Conservation (phyloP, 495 filamentous ascomycete genomes). For the Neurospora sp. region DNA sequence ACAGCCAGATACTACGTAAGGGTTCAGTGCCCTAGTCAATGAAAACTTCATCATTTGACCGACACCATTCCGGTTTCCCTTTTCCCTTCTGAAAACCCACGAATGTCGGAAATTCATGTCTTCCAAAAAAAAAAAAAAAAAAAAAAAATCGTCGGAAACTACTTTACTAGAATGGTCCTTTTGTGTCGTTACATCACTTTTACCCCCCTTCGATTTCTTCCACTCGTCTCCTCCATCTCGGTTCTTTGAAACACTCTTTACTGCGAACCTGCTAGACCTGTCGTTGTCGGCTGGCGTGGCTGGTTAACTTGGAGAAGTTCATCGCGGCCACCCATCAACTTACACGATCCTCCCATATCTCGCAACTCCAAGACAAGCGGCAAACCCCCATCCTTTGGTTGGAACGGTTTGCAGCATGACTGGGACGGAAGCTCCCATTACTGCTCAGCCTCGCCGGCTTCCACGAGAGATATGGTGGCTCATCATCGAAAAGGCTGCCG, state of each 20-base stretch:
- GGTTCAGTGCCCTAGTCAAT: not conserved
- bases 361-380: not conserved
- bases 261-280: no score
- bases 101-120: not conserved
- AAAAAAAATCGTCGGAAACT: not conserved
- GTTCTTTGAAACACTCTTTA: no score
- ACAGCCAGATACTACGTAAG: not conserved
- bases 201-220: not conserved
- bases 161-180: not conserved
- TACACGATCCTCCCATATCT: not conserved
- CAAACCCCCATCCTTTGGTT: not conserved
- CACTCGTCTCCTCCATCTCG: not conserved
- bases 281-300: no score
- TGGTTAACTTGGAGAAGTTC: not conserved
- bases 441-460: not conserved
- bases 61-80: not conserved
- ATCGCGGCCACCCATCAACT: not conserved
- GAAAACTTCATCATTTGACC: not conserved
- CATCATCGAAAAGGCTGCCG: not conserved
- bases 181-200: not conserved
- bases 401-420: not conserved
- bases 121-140: not conserved
- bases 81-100: not conserved
- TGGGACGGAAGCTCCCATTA: not conserved
- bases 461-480: not conserved